Evolutionary conservation across 768 basidiomycete species (phyloP), one percentile per base, ranked within the genome.

Genomic region (Paxillus rubicundulus): DNA sequence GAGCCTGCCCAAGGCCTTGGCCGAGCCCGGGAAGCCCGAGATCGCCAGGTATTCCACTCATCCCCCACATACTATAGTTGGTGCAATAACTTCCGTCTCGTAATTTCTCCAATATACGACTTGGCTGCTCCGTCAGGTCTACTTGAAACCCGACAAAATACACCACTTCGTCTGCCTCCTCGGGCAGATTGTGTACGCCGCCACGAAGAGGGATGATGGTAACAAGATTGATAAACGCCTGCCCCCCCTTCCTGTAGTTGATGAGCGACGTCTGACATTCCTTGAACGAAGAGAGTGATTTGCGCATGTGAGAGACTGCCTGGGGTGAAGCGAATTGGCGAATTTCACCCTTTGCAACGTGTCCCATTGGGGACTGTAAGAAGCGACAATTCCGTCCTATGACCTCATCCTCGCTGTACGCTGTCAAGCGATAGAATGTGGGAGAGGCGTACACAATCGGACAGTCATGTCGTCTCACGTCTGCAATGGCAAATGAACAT

Each of bases 131-230:
- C 16, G 85, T 84, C 45, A 99, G 75, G 70, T 98, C 92, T 50
- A 97, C 89, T 71, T 99, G 94, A 76, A 99, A 98, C 1, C 97
- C 97, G 46, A 99, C 86, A 61, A 91, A 87, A 66, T 88, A 96
- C 9, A 82, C 84, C 37, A 90, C 78, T 41, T 95, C 87, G 49
- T 84, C 82, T 34, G 77, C 77, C 57, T 84, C 86, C 39, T 82
- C 77, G 57, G 57, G 71, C 38, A 28, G 58, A 63, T 66, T 77
- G 70, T 51, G 58, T 52, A 61, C 74, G 52, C 82, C 89, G 8
- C 87, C 91, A 0, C 76, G 66, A 53, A 98, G 80, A 16, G 97
- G 96, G 34, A 98, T 89, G 61, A 98, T 81, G 20, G 89, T 89
- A 57, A 98, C 85, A 51, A 96, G 83, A 65, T 98, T 99, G 71